phyloP scores from a whole-genome alignment of 2,329 filamentous ascomycete genomes.

The Paraphaeosphaeria sporulosa region DNA sequence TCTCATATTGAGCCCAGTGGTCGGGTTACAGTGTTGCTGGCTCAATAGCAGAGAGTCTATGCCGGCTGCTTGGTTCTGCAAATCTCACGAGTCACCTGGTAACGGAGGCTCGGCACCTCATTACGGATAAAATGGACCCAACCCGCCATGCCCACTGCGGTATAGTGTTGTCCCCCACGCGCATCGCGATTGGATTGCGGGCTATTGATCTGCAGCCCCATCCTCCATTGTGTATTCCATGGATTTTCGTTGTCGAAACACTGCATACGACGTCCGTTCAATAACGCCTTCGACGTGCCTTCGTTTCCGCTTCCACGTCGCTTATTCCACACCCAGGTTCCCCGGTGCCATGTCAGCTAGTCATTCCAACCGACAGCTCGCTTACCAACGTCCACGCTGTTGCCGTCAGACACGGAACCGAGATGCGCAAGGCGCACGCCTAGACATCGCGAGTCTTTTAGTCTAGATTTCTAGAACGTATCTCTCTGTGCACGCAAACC shows the following conservation, averaged over 20 bases:
- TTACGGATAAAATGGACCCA: conserved; percentile 31
- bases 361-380: conserved; percentile 24
- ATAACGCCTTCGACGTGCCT: conserved; percentile 13
- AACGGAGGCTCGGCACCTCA: conserved; percentile 28
- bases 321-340: conserved; percentile 13
- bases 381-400: neutral
- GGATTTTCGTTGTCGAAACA: conserved; percentile 6
- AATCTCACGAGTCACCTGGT: conserved; percentile 29
- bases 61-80: conserved; percentile 30
- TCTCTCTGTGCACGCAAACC: neutral
- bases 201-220: conserved; percentile 32
- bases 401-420: neutral
- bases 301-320: conserved; percentile 29
- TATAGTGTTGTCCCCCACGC: conserved; percentile 14
- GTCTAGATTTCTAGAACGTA: neutral
- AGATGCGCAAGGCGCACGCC: neutral
- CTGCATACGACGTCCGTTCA: conserved; percentile 8
- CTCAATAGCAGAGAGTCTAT: no score
- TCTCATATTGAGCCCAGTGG: conserved; percentile 19
- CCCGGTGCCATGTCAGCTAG: conserved; percentile 16
- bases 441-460: neutral
- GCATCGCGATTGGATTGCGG: conserved; percentile 23
- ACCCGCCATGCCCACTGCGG: conserved; percentile 17
- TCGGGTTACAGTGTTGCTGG: conserved; percentile 3
- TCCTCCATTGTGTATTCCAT: conserved; percentile 13